Base-by-base conservation (phyloP, 495 filamentous ascomycete species). In the Rhizodiscina lignyota region DNA sequence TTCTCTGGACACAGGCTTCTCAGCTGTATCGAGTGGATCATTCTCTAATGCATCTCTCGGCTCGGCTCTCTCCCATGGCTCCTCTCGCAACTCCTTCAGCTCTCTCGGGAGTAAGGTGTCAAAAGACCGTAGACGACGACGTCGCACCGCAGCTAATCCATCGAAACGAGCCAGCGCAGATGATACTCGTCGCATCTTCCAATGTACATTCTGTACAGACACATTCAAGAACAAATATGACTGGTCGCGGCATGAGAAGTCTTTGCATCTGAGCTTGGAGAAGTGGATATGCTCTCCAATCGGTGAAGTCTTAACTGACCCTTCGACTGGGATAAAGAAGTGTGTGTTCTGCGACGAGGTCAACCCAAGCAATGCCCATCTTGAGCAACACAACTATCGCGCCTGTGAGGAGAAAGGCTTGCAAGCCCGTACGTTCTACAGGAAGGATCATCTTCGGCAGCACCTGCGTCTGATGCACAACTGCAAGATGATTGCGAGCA, bases 191-290 rank as follows among this genome's bases (percentile, higher is more conserved):
- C 52, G 59, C 2, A 34, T 78, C 12, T 89, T 74, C 55, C 77
- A 85, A 47, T 89, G 82, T 52, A 89, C 82, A 5, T 89, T 89
- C 58, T 89, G 82, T 49, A 73, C 72, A 0, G 73, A 81, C 37
- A 77, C 72, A 0, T 87, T 86, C 58, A 72, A 74, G 39, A 83
- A 75, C 35, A 83, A 84, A 52, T 78, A 83, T 53, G 82, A 89
- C 53, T 89, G 82, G 82, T 66, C 75, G 35, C 65, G 82, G 23
- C 82, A 89, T 52, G 82, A 89, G 50, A 84, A 82, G 43, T 80
- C 76, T 15, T 59, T 85, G 15, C 82, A 89, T 50, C 48, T 89
- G 20, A 72, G 68, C 11, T 64, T 86, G 0, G 82, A 85, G 43
- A 72, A 73, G 18, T 89, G 82, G 82, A 64, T 81, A 17, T 89